phyloP scores from a whole-genome alignment of 345 rosid species.

The Eutrema japonicum region DNA sequence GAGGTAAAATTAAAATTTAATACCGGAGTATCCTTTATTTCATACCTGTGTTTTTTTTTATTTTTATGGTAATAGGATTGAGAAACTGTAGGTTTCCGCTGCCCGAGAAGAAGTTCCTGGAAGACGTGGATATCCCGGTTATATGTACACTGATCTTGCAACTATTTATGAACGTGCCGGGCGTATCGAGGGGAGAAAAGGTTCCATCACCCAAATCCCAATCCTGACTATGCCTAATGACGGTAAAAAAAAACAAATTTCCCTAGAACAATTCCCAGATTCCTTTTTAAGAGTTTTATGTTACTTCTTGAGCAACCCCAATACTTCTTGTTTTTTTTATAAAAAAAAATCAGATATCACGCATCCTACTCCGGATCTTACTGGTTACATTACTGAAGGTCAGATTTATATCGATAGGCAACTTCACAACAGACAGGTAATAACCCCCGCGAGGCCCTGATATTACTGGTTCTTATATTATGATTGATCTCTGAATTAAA shows the following conservation, averaged over 20 bases:
- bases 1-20: slow-evolving; percentile 57
- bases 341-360: slow-evolving; percentile 69
- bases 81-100: slow-evolving; percentile 82
- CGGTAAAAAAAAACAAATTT: slow-evolving; percentile 50
- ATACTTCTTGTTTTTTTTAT: background rate
- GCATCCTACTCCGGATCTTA: slow-evolving; percentile 99
- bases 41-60: too few relatives aligned
- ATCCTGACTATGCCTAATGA: slow-evolving; percentile 99
- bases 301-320: background rate
- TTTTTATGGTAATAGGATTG: background rate
- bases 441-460: background rate
- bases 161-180: slow-evolving; percentile 99
- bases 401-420: slow-evolving; percentile 51
- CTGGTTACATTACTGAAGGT: slow-evolving; percentile 90
- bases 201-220: slow-evolving; percentile 98
- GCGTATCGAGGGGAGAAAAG: slow-evolving; percentile 94
- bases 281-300: background rate
- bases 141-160: slow-evolving; percentile 99
- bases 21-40: background rate
- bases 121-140: slow-evolving; percentile 99
- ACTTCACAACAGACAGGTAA: slow-evolving; percentile 50
- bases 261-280: background rate
- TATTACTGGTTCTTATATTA: background rate
- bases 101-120: slow-evolving; percentile 99
- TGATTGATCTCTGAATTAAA: background rate